phyloP scores from a whole-genome alignment of 176 grass and related monocot genomes.

The Avena insularis region DNA sequence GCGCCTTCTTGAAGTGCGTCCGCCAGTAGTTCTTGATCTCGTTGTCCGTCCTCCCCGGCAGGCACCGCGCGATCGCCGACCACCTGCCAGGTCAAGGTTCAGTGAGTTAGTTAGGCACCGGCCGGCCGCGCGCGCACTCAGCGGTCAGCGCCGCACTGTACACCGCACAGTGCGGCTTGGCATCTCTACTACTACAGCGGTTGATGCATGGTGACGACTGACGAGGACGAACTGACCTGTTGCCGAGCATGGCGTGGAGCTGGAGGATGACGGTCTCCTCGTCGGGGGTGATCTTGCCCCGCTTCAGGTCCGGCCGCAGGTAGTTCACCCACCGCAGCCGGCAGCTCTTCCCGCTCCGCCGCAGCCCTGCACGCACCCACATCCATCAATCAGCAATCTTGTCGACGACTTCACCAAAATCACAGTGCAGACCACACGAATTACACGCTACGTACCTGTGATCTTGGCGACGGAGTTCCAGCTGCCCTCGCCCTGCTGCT shows the following conservation, averaged over 20 bases:
- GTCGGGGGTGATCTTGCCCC: slow-evolving; percentile 85
- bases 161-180: background rate
- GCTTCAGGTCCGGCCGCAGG: slow-evolving; percentile 73
- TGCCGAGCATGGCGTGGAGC: slow-evolving; percentile 87
- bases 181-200: background rate
- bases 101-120: slow-evolving; percentile 47
- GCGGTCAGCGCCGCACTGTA: background rate
- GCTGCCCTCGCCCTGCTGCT: slow-evolving; percentile 89
- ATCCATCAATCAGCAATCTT: background rate
- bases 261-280: slow-evolving; percentile 91
- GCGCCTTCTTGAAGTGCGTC: slow-evolving; percentile 93
- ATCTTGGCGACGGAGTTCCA: slow-evolving; percentile 96
- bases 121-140: background rate
- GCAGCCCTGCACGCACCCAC: slow-evolving; percentile 48
- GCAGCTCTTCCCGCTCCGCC: slow-evolving; percentile 87
- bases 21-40: slow-evolving; percentile 99
- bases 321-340: slow-evolving; percentile 86
- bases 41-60: slow-evolving; percentile 98
- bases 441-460: slow-evolving; percentile 50
- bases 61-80: slow-evolving; percentile 94
- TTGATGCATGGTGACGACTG: background rate
- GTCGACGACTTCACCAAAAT: background rate
- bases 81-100: slow-evolving; percentile 51
- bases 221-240: slow-evolving; percentile 52
- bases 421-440: background rate